Evolutionary conservation across 2,329 filamentous ascomycete species (phyloP), one percentile per base, ranked within the genome.

Genomic region (Botrytis pseudocinerea): DNA sequence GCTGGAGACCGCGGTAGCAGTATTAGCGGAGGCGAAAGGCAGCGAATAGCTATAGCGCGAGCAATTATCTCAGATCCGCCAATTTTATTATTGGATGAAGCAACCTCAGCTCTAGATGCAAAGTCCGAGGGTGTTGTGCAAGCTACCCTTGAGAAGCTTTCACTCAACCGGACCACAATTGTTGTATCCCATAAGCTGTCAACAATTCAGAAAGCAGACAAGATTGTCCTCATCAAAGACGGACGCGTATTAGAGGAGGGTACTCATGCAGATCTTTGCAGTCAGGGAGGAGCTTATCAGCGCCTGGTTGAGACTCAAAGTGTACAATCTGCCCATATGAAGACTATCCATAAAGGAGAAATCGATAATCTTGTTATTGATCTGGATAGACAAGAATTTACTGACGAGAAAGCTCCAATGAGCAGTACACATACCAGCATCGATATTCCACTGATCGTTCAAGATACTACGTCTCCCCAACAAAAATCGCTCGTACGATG

Each of bases 61-160:
- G 95, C 95, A 0, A 85, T 98, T n/a, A 90, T 98, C 62, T 91
- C 94, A 32, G 89, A 97, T 78, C 94, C 95, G 14, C 94, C 93
- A 82, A 90, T 98, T 74, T 84, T 97, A 16, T 87, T 95, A 1
- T 87, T 95, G 0, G 92, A 95, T 78, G 93, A 95, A 84, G 92
- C 93, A 4, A 93, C 92, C 8, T 91, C 88, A 4, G 92, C 92
- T 0, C 83, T 97, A 7, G 93, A 93, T 80, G 90, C 88, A 0
- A 90, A 93, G 81, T 90, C 87, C 0, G 92, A 95, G 82, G 90
- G 92, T 78, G 89, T 94, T 5, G 92, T 95, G 61, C 92, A 95
- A 82, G 90, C 88, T 0, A 92, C 92, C 0, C 86, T 95, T 25
- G 51, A 40, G 9, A 54, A 57, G 28, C 46, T 95, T 44, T 65